These are phyloP conservation scores for Collybia nuda DNA, from an alignment of 768 basidiomycete species.

Conservation along the genomic window DNA sequence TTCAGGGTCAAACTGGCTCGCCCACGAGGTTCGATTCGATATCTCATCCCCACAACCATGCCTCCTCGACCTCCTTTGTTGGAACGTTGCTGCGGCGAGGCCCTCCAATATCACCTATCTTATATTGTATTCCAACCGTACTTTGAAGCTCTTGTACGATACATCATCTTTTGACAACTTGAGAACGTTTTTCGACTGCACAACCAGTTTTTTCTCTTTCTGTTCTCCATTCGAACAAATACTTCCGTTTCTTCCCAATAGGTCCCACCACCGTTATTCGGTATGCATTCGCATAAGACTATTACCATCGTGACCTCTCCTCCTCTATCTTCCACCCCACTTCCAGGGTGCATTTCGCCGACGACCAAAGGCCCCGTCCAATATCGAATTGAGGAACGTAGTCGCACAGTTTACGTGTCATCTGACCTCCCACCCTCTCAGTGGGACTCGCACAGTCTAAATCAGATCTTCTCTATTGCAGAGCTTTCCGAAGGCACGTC, in stretches of 20 bases:
- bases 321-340: constrained; percentile 18
- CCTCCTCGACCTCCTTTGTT: not conserved
- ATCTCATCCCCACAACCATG: not conserved
- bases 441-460: constrained; percentile 37
- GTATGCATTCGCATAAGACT: constrained; percentile 34
- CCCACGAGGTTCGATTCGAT: not conserved
- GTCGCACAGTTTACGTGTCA: constrained; percentile 44
- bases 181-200: no score
- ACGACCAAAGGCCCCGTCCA: constrained; percentile 28
- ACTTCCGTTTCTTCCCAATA: constrained; percentile 1
- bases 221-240: not conserved
- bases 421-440: constrained; percentile 42
- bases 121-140: no score
- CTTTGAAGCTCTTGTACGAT: no score
- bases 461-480: constrained; percentile 37
- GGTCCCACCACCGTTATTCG: constrained; percentile 1
- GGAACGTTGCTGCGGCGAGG: not conserved
- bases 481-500: constrained; percentile 25
- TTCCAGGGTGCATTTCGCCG: constrained; percentile 27
- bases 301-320: constrained; percentile 38
- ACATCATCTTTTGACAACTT: no score
- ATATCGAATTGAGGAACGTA: constrained; percentile 49
- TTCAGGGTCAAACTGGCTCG: not conserved
- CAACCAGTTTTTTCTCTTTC: no score
- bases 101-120: not conserved